Evolutionary conservation across 176 grass and related monocot species (phyloP), one percentile per base, ranked within the genome.

Genomic region (Hyparrhenia diplandra): DNA sequence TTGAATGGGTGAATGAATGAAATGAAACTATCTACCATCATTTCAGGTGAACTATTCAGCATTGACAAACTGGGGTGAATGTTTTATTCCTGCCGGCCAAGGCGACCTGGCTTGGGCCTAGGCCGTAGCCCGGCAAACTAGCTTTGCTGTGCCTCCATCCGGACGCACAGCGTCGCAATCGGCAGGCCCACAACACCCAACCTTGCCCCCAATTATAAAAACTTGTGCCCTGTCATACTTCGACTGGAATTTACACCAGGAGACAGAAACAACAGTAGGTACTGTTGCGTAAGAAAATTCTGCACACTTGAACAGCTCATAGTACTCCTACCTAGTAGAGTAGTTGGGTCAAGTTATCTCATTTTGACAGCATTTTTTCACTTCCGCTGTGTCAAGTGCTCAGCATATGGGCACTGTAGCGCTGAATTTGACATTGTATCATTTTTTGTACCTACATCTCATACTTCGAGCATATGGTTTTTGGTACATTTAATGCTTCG

Each of bases 11-110:
- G n/a, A n/a, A n/a, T n/a, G n/a, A n/a, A n/a, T 20, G 24, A 69
- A 14, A 52, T 37, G 36, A 37, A 37, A n/a, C n/a, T n/a, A n/a
- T n/a, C n/a, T n/a, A n/a, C n/a, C n/a, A n/a, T n/a, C n/a, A n/a
- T n/a, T 45, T 87, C 67, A 29, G 20, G 4, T 11, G 2, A 28
- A 72, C 74, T 88, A 46, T 88, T 83, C 28, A 45, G 4, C 75
- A 60, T 74, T 79, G 86, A 83, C 74, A 59, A 67, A 74, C 67
- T 72, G n/a, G 55, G 77, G 32, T 42, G 64, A 76, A 89, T 80
- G 87, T n/a, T 70, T 75, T 80, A 79, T 88, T 84, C 81, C 49
- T 85, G 87, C 76, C 77, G 87, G 82, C 11, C 64, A 3, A 35
- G 74, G 43, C 54, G 3, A 76, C 77, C 55, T 57, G 30, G n/a